A percentile compares a stretch with the other conserved stretches of the same genome.
Evolutionary conservation across 2,329 filamentous ascomycete species (phyloP).

Genomic region (Pseudopyricularia cyperi): DNA sequence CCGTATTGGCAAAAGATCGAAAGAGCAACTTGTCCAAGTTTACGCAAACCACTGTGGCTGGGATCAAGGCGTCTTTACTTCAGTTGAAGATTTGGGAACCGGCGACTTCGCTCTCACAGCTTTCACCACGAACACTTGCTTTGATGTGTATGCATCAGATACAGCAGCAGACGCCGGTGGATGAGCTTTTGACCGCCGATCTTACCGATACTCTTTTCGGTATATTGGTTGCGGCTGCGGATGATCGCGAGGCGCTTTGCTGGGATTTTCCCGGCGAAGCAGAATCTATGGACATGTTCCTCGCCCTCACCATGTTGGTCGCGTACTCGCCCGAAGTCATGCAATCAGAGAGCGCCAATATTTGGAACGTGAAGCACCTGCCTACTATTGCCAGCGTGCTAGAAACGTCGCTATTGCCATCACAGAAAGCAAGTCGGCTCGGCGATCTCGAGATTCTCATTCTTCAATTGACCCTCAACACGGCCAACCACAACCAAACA

Average conservation of each 20-base stretch:
- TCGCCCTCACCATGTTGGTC: slow-evolving; percentile 37
- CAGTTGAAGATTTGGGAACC: slow-evolving; percentile 48
- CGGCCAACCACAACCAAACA: slow-evolving; percentile 66
- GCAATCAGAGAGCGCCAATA: slow-evolving; percentile 24
- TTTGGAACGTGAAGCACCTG: slow-evolving; percentile 37
- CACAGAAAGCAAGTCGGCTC: slow-evolving; percentile 19
- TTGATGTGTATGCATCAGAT: slow-evolving; percentile 51
- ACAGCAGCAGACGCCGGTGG: slow-evolving; percentile 33
- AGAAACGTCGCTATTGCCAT: slow-evolving; percentile 24
- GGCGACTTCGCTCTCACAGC: slow-evolving; percentile 22
- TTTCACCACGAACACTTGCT: slow-evolving; percentile 52
- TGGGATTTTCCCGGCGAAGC: slow-evolving; percentile 22
- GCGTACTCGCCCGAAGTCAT: slow-evolving; percentile 35
- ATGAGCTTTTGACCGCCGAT: slow-evolving; percentile 33
- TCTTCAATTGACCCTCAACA: slow-evolving; percentile 66
- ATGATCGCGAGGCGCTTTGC: slow-evolving; percentile 17
- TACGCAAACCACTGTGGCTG: slow-evolving; percentile 40
- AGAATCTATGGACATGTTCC: slow-evolving; percentile 25
- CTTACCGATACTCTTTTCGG: slow-evolving; percentile 35
- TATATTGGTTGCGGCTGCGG: slow-evolving; percentile 23
- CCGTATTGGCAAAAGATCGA: slow-evolving; percentile 48
- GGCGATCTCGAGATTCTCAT: slow-evolving; percentile 32
- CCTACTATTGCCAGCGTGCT: slow-evolving; percentile 36
- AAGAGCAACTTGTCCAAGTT: slow-evolving; percentile 57
- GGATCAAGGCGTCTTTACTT: slow-evolving; percentile 39